Evolutionary conservation across 768 basidiomycete genomes (phyloP), one percentile per base, ranked within the genome.

Genomic region (Clitopilus passeckerianus): DNA sequence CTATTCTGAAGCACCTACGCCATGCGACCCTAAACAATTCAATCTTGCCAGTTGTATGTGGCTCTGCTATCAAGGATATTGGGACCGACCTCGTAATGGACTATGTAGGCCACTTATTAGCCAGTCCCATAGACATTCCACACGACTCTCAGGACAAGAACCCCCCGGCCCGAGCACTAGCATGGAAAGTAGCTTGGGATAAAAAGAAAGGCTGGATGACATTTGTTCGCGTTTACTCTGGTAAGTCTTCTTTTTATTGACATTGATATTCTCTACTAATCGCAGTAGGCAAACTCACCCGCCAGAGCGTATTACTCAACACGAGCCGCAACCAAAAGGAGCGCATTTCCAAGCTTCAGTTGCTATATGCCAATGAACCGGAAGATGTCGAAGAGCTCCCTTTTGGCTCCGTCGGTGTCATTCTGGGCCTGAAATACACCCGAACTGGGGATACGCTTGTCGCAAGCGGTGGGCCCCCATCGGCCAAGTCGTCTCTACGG

Each of bases 171-270:
- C 84, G 82, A 34, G 70, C 87, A 62, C 76, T 95, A 24, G 93
- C 90, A 1, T 95, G 93, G 93, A 95, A 95, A 68, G 93, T 95
- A 20, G 79, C 77, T 30, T 93, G 91, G 92, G 91, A 95, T 66
- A 86, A 85, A 59, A 83, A 80, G 64, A 72, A 75, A 58, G 93
- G 93, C 22, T 95, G 93, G 93, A 93, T 95, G 91, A 94, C 93
- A 1, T 95, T 93, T 68, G 87, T 95, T 37, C 80, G 93, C 23
- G 83, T 95, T 18, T 95, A 95, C 71, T 93, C 92, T 57, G 93
- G 92, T 91, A 69, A 61, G 77, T 27, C 35, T 16, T 20, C 12
- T 23, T 35, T n/a, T 34, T n/a, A 60, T 57, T 60, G 43, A 8
- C 12, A 43, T 23, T 22, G 10, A 54, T 9, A 33, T 64, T 18